A percentile compares a stretch with the other conserved stretches of the same genome.
Evolutionary conservation across 148 eudicot species (phyloP).

Genomic region (Cornus controversa): DNA sequence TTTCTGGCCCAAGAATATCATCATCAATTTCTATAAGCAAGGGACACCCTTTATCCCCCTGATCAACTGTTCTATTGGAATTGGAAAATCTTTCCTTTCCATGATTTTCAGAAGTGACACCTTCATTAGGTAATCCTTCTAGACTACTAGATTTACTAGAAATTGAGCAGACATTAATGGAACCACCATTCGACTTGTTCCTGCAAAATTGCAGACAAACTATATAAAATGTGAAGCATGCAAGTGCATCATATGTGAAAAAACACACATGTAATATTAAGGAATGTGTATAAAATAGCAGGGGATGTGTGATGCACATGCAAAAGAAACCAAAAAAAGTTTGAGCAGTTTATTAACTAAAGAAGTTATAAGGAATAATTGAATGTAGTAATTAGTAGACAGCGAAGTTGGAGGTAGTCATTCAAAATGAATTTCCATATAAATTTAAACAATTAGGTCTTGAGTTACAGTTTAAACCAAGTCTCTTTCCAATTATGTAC

Average conservation of each 20-base stretch:
- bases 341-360: neutral
- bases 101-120: constrained; percentile 20
- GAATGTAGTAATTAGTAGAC: too few species aligned
- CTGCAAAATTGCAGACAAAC: constrained; percentile 36
- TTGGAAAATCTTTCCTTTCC: constrained; percentile 13
- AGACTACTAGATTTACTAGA: constrained; percentile 37
- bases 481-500: neutral
- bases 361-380: neutral
- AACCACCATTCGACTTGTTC: constrained; percentile 27
- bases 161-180: constrained; percentile 27
- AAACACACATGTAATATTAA: neutral
- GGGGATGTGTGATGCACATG: too few species aligned
- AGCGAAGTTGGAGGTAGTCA: neutral
- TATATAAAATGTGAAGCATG: neutral
- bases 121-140: constrained; percentile 26
- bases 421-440: too few species aligned
- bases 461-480: neutral
- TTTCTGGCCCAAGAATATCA: constrained; percentile 56
- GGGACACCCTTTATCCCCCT: constrained; percentile 24
- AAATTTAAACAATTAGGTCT: neutral
- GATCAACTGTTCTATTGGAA: constrained; percentile 20
- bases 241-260: neutral
- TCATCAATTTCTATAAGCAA: constrained; percentile 31
- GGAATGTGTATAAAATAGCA: too few species aligned
- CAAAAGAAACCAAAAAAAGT: too few species aligned